Conservation (phyloP, 192 early-diverging fungal genomes). For the Geranomyces variabilis region DNA sequence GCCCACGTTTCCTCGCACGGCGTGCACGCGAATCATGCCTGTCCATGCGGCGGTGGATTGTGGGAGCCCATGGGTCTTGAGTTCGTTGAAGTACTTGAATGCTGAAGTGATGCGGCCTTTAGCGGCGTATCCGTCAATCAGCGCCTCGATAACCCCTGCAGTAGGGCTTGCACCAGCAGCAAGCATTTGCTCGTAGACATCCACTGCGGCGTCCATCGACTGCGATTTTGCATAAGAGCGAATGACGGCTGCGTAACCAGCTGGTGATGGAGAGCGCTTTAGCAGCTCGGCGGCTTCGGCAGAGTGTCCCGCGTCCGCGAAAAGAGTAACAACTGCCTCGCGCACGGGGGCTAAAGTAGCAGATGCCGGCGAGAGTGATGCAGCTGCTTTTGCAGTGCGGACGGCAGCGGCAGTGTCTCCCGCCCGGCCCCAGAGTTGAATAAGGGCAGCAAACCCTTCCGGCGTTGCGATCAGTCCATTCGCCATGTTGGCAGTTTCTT, state of each 20-base stretch:
- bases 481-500: background rate
- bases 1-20: slow-evolving; percentile 15
- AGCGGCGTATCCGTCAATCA: slow-evolving; percentile 20
- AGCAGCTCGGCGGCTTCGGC: slow-evolving; percentile 18
- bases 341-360: background rate
- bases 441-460: background rate
- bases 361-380: background rate
- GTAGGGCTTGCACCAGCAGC: slow-evolving; percentile 14
- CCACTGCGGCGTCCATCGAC: slow-evolving; percentile 4
- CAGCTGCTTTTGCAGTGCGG: background rate
- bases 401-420: slow-evolving; percentile 5
- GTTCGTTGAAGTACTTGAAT: slow-evolving; percentile 32
- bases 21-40: slow-evolving; percentile 21
- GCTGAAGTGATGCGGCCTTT: slow-evolving; percentile 14
- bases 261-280: background rate
- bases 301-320: background rate
- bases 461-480: background rate
- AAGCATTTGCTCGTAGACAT: slow-evolving; percentile 13
- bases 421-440: background rate
- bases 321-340: slow-evolving; percentile 10
- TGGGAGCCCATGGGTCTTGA: slow-evolving; percentile 5
- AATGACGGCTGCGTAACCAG: slow-evolving; percentile 19
- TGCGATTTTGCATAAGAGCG: background rate
- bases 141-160: background rate
- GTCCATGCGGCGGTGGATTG: slow-evolving; percentile 17